Evolutionary conservation across 1,284 basidiomycete species (phyloP).

Genomic region (Ceratobasidium sp.): DNA sequence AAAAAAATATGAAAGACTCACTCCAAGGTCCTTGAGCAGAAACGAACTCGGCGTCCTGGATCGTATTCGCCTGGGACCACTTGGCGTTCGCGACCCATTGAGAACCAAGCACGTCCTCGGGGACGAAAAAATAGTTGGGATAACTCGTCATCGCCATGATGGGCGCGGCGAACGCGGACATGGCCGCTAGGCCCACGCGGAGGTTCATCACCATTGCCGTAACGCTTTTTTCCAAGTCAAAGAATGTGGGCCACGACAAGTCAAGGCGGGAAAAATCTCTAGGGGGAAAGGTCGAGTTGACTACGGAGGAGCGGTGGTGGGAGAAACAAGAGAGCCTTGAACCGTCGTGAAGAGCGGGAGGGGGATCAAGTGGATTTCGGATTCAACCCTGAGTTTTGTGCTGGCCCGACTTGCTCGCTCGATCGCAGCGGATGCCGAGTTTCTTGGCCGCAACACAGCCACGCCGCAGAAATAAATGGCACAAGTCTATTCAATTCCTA

Average conservation of each 20-base stretch:
- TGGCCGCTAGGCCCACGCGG: constrained; percentile 20
- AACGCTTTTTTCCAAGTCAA: constrained; percentile 11
- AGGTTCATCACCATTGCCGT: constrained; percentile 20
- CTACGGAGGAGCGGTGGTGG: not conserved
- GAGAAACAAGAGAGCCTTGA: not conserved
- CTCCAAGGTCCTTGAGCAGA: constrained; percentile 68
- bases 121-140: constrained; percentile 69
- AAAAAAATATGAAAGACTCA: constrained; percentile 54
- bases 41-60: constrained; percentile 62
- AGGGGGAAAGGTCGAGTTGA: not conserved
- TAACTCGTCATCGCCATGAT: constrained; percentile 58
- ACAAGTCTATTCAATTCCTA: not conserved
- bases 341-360: not conserved
- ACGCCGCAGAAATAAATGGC: not conserved
- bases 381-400: not conserved
- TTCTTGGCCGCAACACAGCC: not conserved
- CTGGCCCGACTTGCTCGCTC: not conserved
- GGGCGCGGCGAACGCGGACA: constrained; percentile 24
- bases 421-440: constrained; percentile 3
- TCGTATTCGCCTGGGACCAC: constrained; percentile 62
- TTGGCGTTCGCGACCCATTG: constrained; percentile 57
- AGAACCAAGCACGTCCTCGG: constrained; percentile 62
- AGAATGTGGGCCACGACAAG: constrained; percentile 19
- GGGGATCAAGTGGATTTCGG: not conserved
- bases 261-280: not conserved